Evolutionary conservation across 2,329 filamentous ascomycete species (phyloP).

Genomic region (Gaeumannomyces sp.): DNA sequence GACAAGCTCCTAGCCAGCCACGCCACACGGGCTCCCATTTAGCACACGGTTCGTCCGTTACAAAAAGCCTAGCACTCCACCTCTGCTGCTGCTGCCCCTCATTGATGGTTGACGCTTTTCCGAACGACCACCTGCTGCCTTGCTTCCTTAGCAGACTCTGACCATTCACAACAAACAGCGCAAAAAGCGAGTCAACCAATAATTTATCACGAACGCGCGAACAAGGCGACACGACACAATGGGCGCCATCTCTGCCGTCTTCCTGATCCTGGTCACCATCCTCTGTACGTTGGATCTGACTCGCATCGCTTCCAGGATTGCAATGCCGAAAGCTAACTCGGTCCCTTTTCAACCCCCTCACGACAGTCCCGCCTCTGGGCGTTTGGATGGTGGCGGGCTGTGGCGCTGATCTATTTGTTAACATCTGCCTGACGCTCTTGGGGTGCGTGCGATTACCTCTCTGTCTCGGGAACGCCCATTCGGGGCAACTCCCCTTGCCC

Average conservation of each 20-base stretch:
- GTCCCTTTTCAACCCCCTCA: background rate
- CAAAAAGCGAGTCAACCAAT: background rate
- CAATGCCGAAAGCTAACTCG: background rate
- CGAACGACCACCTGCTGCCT: background rate
- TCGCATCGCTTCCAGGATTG: background rate
- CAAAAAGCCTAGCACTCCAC: background rate
- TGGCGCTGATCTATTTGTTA: constrained; percentile 58
- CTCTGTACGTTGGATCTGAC: constrained; percentile 35
- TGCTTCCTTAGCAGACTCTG: too few species aligned
- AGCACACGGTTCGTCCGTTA: background rate
- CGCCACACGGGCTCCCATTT: background rate
- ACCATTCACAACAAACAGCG: constrained; percentile 1
- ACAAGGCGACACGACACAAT: constrained; percentile 28
- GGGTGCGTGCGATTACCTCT: constrained; percentile 36
- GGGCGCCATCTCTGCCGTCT: constrained; percentile 41
- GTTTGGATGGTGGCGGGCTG: constrained; percentile 61
- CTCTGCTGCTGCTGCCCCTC: background rate
- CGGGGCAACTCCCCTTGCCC: background rate
- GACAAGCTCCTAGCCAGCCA: too few species aligned
- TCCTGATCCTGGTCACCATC: constrained; percentile 46
- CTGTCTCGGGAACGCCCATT: too few species aligned
- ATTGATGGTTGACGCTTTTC: background rate
- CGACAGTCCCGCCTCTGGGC: constrained; percentile 57
- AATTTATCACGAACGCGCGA: background rate
- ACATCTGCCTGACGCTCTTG: constrained; percentile 59